These are phyloP conservation scores for Onygenales sp. DNA, from an alignment of 2,329 filamentous ascomycete species.

Conservation along the genomic window DNA sequence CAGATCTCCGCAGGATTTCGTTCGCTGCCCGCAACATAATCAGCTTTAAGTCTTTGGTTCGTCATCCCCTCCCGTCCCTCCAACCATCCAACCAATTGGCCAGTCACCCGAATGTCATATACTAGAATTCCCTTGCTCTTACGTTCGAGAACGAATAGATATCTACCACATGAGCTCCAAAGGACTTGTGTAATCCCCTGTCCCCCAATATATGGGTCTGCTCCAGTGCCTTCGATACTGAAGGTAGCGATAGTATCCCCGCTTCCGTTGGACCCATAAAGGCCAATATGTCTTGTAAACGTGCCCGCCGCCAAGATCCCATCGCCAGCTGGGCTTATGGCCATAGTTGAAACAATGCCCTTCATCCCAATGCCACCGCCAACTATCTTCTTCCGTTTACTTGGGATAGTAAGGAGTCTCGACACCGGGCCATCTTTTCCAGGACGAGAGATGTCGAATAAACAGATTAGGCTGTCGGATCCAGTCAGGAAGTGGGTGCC, in stretches of 20 bases:
- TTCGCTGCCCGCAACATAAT: conserved; percentile 33
- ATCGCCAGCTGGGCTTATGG: conserved; percentile 32
- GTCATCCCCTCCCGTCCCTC: conserved; percentile 37
- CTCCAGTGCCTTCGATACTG: conserved; percentile 31
- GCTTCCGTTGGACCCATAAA: conserved; percentile 43
- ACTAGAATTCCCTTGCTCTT: conserved; percentile 46
- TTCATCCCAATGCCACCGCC: conserved; percentile 43
- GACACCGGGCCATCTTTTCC: conserved; percentile 37
- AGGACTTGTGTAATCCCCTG: conserved; percentile 46
- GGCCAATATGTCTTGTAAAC: conserved; percentile 44
- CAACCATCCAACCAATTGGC: conserved; percentile 42
- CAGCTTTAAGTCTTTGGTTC: conserved; percentile 48
- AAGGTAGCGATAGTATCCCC: conserved; percentile 45
- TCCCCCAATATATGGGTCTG: conserved; percentile 34
- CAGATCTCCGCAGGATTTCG: conserved; percentile 44
- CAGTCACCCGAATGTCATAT: conserved; percentile 50
- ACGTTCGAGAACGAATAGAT: conserved; percentile 50
- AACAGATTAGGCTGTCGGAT: conserved; percentile 42
- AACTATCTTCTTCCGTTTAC: conserved; percentile 36
- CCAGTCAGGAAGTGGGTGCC: conserved; percentile 49
- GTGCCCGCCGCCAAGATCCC: conserved; percentile 50
- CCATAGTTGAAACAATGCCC: conserved; percentile 46
- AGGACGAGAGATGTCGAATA: conserved; percentile 46
- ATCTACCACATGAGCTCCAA: conserved; percentile 50
- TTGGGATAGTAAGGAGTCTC: conserved; percentile 40